Percentiles rank a stretch among this genome's conserved stretches.
Conservation (phyloP, 129 eudicot genomes). For the Lactuca sativa region DNA sequence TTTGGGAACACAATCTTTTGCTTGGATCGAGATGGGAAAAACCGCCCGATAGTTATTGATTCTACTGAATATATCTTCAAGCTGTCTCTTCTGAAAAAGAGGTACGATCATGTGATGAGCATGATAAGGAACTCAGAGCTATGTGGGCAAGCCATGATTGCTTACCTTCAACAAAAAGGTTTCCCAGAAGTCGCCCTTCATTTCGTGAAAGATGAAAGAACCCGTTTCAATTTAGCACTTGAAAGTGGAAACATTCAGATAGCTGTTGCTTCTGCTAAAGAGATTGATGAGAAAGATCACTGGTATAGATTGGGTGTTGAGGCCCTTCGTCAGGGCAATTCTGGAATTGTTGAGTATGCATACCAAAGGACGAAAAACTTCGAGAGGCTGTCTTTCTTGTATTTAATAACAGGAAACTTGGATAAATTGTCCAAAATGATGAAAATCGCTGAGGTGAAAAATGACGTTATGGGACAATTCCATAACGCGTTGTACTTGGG, state of each 20-base stretch:
- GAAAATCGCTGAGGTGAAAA: conserved; percentile 76
- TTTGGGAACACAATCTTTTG: conserved; percentile 70
- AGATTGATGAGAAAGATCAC: conserved; percentile 74
- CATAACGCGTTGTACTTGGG: conserved; percentile 72
- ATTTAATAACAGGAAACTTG: conserved; percentile 65
- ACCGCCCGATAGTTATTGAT: conserved; percentile 62
- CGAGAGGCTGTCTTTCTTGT: conserved; percentile 67
- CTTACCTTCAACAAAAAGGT: conserved; percentile 78
- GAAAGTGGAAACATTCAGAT: conserved; percentile 77
- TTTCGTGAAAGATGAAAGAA: conserved; percentile 71
- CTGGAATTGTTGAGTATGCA: conserved; percentile 74
- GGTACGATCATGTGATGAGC: conserved; percentile 75
- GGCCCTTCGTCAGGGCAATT: conserved; percentile 81
- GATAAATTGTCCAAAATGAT: conserved; percentile 73
- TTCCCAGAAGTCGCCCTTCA: conserved; percentile 81
- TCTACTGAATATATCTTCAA: conserved; percentile 69
- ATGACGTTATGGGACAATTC: conserved; percentile 80
- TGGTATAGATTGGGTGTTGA: conserved; percentile 79
- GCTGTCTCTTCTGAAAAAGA: conserved; percentile 54
- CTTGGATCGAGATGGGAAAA: conserved; percentile 81
- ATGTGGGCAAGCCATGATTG: conserved; percentile 86
- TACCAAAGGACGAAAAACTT: conserved; percentile 76
- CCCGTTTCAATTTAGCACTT: conserved; percentile 67
- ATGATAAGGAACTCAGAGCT: conserved; percentile 77
- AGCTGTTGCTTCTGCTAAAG: conserved; percentile 75